Percentiles rank a stretch among this genome's conserved stretches.
These are phyloP conservation scores for Quercus bicolor DNA, from an alignment of 306 rosid species.

Conservation along the genomic window DNA sequence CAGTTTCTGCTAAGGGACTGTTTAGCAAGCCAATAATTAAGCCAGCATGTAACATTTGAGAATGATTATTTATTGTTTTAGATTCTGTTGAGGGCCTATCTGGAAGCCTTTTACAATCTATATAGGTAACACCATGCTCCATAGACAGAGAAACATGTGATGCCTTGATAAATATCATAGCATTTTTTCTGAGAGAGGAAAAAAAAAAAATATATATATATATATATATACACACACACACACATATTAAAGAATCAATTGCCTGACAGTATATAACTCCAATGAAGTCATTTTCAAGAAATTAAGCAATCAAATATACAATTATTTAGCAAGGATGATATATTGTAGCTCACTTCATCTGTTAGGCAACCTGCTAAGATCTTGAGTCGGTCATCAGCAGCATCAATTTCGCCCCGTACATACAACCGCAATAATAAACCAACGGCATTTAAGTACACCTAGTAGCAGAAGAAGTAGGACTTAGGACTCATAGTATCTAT, in stretches of 20 bases:
- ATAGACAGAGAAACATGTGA: background rate
- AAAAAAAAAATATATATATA: background rate
- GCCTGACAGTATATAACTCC: background rate
- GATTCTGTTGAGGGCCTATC: background rate
- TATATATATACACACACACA: background rate
- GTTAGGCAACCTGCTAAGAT: conserved; percentile 44
- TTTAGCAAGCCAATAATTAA: background rate
- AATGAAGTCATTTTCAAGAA: background rate
- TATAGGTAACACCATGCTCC: background rate
- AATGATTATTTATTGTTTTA: background rate
- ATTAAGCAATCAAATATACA: background rate
- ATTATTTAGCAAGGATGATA: background rate
- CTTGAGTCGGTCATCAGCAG: conserved; percentile 51
- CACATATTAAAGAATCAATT: background rate
- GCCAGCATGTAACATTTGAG: background rate
- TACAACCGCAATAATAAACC: conserved; percentile 64
- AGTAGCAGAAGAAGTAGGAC: conserved; percentile 23
- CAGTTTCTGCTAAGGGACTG: background rate
- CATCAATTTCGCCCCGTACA: conserved; percentile 52
- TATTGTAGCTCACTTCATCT: conserved; percentile 54
- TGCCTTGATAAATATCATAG: background rate
- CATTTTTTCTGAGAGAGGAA: background rate
- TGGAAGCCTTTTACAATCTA: background rate
- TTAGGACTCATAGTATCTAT: background rate
- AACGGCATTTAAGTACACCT: conserved; percentile 86